Conservation (phyloP, 805 yeast species). For the Nakazawaea molendinolei region DNA sequence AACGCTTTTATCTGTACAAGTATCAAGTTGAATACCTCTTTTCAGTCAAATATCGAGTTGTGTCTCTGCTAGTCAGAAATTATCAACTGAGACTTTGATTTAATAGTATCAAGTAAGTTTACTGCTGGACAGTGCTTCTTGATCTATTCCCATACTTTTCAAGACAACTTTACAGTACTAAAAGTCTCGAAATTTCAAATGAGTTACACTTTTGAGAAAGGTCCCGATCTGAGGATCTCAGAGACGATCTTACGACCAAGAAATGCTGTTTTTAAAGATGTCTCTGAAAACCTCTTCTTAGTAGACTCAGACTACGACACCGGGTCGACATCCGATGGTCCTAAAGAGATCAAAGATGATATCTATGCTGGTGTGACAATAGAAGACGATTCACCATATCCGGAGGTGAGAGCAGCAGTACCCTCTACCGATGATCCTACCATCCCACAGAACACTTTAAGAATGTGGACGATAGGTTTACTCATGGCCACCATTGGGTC, state of each 20-base stretch:
- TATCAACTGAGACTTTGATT: too few relatives aligned
- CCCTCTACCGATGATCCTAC: conserved; percentile 48
- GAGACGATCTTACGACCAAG: too few relatives aligned
- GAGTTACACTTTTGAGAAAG: neutral
- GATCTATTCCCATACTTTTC: too few relatives aligned
- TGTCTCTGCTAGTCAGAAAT: too few relatives aligned
- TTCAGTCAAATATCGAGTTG: too few relatives aligned
- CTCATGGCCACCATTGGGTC: conserved; percentile 48
- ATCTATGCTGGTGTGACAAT: conserved; percentile 10
- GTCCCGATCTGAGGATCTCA: too few relatives aligned
- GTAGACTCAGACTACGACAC: conserved; percentile 9
- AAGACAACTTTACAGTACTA: too few relatives aligned
- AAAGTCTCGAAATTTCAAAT: too few relatives aligned
- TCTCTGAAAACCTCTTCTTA: conserved; percentile 5
- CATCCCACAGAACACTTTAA: conserved; percentile 43
- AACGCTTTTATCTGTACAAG: too few relatives aligned
- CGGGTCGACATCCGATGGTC: neutral
- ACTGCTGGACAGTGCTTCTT: too few relatives aligned
- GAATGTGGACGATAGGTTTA: conserved; percentile 50
- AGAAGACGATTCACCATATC: conserved; percentile 44
- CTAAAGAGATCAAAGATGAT: conserved; percentile 9
- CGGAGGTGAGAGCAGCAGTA: conserved; percentile 63
- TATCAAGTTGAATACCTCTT: too few relatives aligned
- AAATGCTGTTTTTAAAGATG: conserved; percentile 1
- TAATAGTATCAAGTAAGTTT: too few relatives aligned